phyloP scores from a whole-genome alignment of 768 basidiomycete species.

The Leccinum uliginosum region DNA sequence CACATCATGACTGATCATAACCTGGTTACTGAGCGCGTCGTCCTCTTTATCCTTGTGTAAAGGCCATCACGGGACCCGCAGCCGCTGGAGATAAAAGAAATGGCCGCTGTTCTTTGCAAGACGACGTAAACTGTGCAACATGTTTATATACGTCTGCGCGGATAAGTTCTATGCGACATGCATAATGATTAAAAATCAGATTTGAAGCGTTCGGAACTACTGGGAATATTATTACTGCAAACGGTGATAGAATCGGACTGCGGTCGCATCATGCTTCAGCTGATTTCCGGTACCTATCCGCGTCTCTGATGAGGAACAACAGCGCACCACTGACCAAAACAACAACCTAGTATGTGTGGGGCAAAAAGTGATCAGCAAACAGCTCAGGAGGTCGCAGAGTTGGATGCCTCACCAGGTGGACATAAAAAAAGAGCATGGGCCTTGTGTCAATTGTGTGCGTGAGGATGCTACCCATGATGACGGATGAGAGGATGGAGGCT shows the following conservation, averaged over 20 bases:
- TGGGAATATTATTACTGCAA: not conserved
- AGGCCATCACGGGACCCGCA: not conserved
- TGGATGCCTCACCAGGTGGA: constrained; percentile 16
- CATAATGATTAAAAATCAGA: not conserved
- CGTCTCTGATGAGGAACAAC: constrained; percentile 24
- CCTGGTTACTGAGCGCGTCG: not conserved
- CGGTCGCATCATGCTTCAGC: constrained; percentile 2
- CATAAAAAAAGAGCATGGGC: constrained; percentile 23
- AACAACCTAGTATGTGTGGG: constrained; percentile 12
- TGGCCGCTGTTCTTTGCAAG: not conserved
- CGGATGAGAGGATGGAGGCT: constrained; percentile 21
- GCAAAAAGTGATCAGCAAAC: not conserved
- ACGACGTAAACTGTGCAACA: not conserved
- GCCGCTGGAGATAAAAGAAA: not conserved
- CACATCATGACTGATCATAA: not conserved
- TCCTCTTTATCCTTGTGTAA: not conserved
- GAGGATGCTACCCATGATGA: constrained; percentile 30
- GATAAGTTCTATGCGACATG: not conserved
- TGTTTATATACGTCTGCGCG: not conserved
- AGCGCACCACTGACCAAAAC: constrained; percentile 13
- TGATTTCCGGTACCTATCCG: constrained; percentile 13
- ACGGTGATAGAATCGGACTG: not conserved
- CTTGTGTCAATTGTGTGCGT: constrained; percentile 18
- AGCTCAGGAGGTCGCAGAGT: not conserved
- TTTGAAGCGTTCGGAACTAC: no score